Conservation (phyloP, 208 protist genomes). For the Trypanosomatidae sp. region DNA sequence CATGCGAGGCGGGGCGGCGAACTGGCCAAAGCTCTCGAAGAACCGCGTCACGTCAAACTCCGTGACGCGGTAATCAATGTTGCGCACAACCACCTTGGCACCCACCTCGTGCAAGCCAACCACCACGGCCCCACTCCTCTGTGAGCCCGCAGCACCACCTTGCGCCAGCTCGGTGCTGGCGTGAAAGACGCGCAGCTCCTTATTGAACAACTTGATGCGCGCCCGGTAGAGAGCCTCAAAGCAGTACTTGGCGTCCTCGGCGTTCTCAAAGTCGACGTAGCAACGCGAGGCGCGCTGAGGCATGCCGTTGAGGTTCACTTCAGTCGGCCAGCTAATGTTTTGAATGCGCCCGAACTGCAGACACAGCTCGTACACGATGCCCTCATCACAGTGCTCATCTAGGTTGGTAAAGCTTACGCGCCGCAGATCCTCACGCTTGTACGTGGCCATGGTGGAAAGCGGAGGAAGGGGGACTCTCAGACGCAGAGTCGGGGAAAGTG, state of each 20-base stretch:
- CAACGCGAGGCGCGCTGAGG: slow-evolving; percentile 65
- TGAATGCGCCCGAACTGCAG: slow-evolving; percentile 79
- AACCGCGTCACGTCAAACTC: slow-evolving; percentile 81
- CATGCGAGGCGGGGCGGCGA: slow-evolving; percentile 87
- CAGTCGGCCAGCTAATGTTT: slow-evolving; percentile 65
- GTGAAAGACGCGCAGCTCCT: slow-evolving; percentile 66
- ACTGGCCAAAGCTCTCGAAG: slow-evolving; percentile 79
- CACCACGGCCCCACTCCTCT: slow-evolving; percentile 17
- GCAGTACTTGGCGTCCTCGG: slow-evolving; percentile 90
- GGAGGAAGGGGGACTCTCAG: not conserved
- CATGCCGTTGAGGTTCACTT: slow-evolving; percentile 43
- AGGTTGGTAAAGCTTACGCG: slow-evolving; percentile 76
- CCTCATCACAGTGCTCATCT: slow-evolving; percentile 78
- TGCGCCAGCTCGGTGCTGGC: slow-evolving; percentile 56
- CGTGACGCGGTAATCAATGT: slow-evolving; percentile 62
- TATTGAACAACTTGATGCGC: slow-evolving; percentile 70
- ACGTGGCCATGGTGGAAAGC: slow-evolving; percentile 50
- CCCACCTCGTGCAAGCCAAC: slow-evolving; percentile 80
- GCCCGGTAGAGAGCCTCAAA: slow-evolving; percentile 69
- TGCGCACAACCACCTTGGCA: slow-evolving; percentile 80
- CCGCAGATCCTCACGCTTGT: slow-evolving; percentile 76
- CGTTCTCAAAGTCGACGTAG: slow-evolving; percentile 73
- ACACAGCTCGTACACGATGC: slow-evolving; percentile 79
- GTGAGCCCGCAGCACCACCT: slow-evolving; percentile 11
- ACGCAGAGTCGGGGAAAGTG: not conserved